Evolutionary conservation across 768 basidiomycete species (phyloP), one percentile per base, ranked within the genome.

Genomic region (Lentinus tigrinus): DNA sequence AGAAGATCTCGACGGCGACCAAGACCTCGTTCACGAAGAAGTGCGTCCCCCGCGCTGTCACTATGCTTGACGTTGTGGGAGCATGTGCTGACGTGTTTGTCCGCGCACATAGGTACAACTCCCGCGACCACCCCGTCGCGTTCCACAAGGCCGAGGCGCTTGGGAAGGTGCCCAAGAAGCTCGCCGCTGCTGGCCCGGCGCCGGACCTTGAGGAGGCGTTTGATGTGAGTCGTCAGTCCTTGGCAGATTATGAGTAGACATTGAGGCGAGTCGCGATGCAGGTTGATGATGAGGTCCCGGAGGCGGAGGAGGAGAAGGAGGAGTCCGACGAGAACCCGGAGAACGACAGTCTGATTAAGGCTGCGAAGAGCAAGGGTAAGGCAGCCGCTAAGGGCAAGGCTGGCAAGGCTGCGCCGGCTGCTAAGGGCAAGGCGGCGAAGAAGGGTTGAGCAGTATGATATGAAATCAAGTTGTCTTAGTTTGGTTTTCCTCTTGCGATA

Each of bases 161-260:
- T 9, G 89, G 91, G 17, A 93, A 89, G 69, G 77, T 67, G 4
- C 85, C 88, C 1, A 95, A 93, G 81, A 95, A 89, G 66, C 77
- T 95, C 38, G 82, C 85, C 1, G 78, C 75, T 7, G 74, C 73
- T 43, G 91, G 85, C 3, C 82, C 89, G 4, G 83, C 84, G 10
- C 94, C 96, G 0, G 96, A 98, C 74, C 79, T 94, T 19, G 96
- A 98, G 69, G 96, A 98, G 50, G 95, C 87, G 0, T 90, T 88
- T 62, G 93, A 91, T 62, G 89, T 92, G 62, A 68, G 85, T 73
- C 4, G 28, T 49, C 0, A 36, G 1, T 38, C 3, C 16, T 42
- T 31, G 27, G 46, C 3, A 13, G 50, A 10, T 69, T 54, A 21
- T 13, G 34, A 40, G 27, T 11, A 54, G 23, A 19, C 14, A 6